Base-by-base conservation (phyloP, 116 monocot species). In the Posidonia oceanica region DNA sequence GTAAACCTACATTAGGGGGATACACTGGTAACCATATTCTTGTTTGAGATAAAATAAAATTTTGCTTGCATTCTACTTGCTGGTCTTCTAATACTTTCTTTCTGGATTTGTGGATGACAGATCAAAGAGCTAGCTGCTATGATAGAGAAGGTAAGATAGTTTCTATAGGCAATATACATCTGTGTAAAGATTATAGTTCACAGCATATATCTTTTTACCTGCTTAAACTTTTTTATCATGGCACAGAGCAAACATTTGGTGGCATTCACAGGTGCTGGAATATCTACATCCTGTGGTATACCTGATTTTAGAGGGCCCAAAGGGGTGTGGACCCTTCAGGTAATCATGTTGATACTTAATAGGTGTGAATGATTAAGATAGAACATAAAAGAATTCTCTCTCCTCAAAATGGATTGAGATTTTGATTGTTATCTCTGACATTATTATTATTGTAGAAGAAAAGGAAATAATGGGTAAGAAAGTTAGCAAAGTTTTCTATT, bases 281-380 rank as follows among this genome's bases (percentile, higher is more conserved):
- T 99, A 83, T 93, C 98, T 69, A 99, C 98, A 53, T 90, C 98
- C 53, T 93, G 89, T 71, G 98, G 98, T 61, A 99, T 99, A 69
- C 98, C 98, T 65, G 98, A 99, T 83, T 99, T 99, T 78, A 81
- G 98, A 69, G 98, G 98, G 21, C 98, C 98, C 23, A 93, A 86
- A 68, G 98, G 98, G 69, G 78, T 99, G 53, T 99, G 98, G 98
- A 99, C 98, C 38, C 88, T 99, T 82, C 98, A 99, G 98, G 98
- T 98, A 78, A 68, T 58, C 8, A 0, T 68, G 62, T 21, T 12
- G 22, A 14, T 72, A 21, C 55, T 66, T 23, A 11, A 13, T 56
- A 53, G 29, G 16, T 65, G 63, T 63, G 36, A 29, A 29, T 29
- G 29, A 29, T 29, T 29, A 29, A 29, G 29, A 29, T 29, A 29